A percentile compares a stretch with the other conserved stretches of the same genome.
Evolutionary conservation across 495 filamentous ascomycete genomes (phyloP).

Genomic region (Elaphomyces granulatus): DNA sequence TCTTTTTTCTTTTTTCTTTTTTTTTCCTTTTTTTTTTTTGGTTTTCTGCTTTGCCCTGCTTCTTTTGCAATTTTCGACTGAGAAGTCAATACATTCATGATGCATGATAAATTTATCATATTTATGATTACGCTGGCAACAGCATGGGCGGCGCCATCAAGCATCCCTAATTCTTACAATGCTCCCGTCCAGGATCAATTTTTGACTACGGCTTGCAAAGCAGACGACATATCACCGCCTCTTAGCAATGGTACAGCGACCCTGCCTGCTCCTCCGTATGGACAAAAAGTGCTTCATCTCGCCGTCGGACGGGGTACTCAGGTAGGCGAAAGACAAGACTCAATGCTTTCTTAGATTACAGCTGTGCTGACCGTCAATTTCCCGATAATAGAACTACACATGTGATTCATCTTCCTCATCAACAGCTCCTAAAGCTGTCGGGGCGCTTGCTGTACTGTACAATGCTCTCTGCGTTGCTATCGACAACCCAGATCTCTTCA

Average conservation of each 20-base stretch:
- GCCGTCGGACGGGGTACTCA: slow-evolving; percentile 71
- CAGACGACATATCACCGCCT: neutral
- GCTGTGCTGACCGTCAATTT: no score
- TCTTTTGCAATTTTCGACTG: no score
- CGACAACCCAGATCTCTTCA: slow-evolving; percentile 96
- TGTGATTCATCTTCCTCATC: slow-evolving; percentile 45
- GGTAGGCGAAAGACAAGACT: slow-evolving; percentile 24
- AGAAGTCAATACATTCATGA: no score
- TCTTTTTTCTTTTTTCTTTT: no score
- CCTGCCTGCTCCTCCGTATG: slow-evolving; percentile 39
- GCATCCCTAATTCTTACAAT: neutral
- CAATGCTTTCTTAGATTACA: no score
- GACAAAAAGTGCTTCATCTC: slow-evolving; percentile 52
- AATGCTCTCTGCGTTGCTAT: slow-evolving; percentile 84
- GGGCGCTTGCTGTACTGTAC: slow-evolving; percentile 75
- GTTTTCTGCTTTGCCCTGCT: no score
- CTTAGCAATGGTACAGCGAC: slow-evolving; percentile 15
- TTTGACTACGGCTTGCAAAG: neutral
- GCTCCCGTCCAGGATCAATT: neutral
- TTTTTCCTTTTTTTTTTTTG: no score
- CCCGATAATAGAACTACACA: slow-evolving; percentile 71
- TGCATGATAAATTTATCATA: no score
- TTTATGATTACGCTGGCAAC: neutral
- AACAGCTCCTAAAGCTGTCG: slow-evolving; percentile 45
- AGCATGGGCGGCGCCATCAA: neutral